A percentile compares a stretch with the other conserved stretches of the same genome.
phyloP scores from a whole-genome alignment of 164 flowering plant genomes.

The Umbellularia californica region DNA sequence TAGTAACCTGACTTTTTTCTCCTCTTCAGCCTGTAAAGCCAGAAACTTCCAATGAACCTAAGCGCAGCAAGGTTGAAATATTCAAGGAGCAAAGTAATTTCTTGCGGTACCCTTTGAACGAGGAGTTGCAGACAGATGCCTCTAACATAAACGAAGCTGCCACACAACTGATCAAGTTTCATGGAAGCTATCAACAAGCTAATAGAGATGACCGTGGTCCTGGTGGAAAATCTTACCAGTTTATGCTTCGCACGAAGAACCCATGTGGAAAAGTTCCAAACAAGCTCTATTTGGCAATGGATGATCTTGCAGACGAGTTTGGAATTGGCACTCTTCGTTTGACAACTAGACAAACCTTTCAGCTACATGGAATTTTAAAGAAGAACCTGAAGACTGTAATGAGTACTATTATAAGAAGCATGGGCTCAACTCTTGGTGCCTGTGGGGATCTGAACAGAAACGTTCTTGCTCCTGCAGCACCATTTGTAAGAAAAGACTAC shows the following conservation, averaged over 20 bases:
- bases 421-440: constrained; percentile 99
- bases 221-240: constrained; percentile 53
- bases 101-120: constrained; percentile 91
- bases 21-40: constrained; percentile 77
- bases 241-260: constrained; percentile 97
- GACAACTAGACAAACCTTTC: constrained; percentile 97
- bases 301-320: constrained; percentile 91
- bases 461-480: constrained; percentile 99
- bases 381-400: constrained; percentile 89
- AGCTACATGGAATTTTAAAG: constrained; percentile 93
- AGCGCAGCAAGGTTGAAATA: constrained; percentile 97
- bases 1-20: not conserved
- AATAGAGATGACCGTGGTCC: constrained; percentile 78
- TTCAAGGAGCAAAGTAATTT: constrained; percentile 90
- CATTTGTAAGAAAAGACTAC: constrained; percentile 72
- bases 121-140: constrained; percentile 84
- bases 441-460: constrained; percentile 98
- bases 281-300: constrained; percentile 87
- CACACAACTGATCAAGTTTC: constrained; percentile 92
- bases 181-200: constrained; percentile 94
- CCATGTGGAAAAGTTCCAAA: constrained; percentile 94
- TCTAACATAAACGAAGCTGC: constrained; percentile 85
- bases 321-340: constrained; percentile 95
- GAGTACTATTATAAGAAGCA: constrained; percentile 73
- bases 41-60: constrained; percentile 43